phyloP scores from a whole-genome alignment of 2,329 filamentous ascomycete species.

The Emergomyces pasteurianus region DNA sequence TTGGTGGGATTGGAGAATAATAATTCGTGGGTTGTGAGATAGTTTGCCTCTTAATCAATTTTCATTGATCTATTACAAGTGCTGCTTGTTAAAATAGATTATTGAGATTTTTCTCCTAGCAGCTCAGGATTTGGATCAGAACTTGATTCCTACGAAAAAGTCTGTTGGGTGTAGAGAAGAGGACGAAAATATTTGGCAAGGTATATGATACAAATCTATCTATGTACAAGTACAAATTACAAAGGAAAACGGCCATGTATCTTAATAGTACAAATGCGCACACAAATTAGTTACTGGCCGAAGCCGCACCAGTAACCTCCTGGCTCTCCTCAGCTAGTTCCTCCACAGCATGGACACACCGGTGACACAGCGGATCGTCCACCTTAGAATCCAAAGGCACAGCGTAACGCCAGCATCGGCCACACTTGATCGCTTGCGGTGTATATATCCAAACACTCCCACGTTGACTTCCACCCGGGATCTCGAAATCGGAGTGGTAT shows the following conservation, averaged over 20 bases:
- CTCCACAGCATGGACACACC: conserved; percentile 58
- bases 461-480: conserved; percentile 18
- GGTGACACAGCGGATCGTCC: conserved; percentile 54
- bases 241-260: background rate
- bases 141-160: background rate
- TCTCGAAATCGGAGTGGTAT: conserved; percentile 31
- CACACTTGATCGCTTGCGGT: conserved; percentile 56
- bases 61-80: background rate
- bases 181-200: background rate
- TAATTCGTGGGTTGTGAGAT: background rate
- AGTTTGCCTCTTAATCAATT: background rate
- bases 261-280: background rate
- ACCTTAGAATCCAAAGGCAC: conserved; percentile 36
- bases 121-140: background rate
- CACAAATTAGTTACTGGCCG: background rate
- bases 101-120: background rate
- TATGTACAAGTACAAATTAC: background rate
- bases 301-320: background rate
- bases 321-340: conserved; percentile 17
- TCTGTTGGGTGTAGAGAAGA: background rate
- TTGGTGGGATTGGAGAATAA: background rate
- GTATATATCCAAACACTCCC: conserved; percentile 33
- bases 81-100: background rate
- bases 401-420: conserved; percentile 78
- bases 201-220: background rate